phyloP scores from a whole-genome alignment of 768 basidiomycete species.

The Imleria badia region DNA sequence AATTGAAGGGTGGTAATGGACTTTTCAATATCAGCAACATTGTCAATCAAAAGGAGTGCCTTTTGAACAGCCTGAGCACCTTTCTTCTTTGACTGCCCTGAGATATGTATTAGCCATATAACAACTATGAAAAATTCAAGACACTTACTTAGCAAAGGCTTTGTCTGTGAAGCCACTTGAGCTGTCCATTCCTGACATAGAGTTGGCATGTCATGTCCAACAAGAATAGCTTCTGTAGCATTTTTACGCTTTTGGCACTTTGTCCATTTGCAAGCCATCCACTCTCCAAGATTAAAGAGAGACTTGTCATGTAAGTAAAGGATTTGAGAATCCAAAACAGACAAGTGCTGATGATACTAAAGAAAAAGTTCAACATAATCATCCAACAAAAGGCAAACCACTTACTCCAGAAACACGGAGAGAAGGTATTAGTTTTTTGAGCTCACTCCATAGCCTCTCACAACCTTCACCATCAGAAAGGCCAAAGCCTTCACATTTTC shows the following conservation, averaged over 20 bases:
- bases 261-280: not conserved
- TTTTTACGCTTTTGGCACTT: not conserved
- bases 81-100: not conserved
- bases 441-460: not conserved
- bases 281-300: not conserved
- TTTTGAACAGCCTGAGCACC: not conserved
- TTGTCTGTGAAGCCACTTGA: not conserved
- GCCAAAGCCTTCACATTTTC: no score
- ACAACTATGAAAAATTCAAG: no score
- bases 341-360: not conserved
- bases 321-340: not conserved
- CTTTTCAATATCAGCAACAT: not conserved
- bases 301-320: not conserved
- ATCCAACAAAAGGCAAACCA: no score
- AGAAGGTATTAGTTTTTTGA: not conserved
- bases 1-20: not conserved
- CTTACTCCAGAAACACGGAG: not conserved
- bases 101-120: not conserved
- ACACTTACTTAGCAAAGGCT: not conserved
- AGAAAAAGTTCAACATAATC: no score
- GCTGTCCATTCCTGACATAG: not conserved
- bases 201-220: not conserved
- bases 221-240: not conserved
- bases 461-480: not conserved
- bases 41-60: not conserved